phyloP scores from a whole-genome alignment of 192 early-diverging fungal species.

The Linnemannia elongata region DNA sequence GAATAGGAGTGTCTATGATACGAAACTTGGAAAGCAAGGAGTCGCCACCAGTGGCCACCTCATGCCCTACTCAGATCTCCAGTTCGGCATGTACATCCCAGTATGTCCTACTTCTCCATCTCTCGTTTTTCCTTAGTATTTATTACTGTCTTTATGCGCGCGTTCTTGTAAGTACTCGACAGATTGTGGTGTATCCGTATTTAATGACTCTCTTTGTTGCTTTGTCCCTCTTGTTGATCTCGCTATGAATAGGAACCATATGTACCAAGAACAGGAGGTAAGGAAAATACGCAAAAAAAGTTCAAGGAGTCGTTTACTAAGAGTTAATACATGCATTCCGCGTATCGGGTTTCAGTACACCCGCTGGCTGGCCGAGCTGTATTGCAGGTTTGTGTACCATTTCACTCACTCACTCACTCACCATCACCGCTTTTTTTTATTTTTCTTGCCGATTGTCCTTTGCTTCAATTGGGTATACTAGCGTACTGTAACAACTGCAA shows the following conservation, averaged over 20 bases:
- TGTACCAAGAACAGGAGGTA: constrained; percentile 42
- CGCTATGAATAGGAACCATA: constrained; percentile 26
- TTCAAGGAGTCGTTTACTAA: neutral
- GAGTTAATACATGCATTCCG: neutral
- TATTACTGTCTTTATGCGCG: neutral
- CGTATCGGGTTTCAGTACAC: neutral
- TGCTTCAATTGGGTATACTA: neutral
- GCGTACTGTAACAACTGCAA: neutral
- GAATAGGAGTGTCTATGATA: constrained; percentile 38
- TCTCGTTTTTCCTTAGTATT: neutral
- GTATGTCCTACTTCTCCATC: neutral
- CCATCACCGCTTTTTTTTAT: too few relatives aligned
- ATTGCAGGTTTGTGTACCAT: neutral
- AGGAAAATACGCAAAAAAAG: neutral
- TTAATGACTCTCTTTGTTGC: neutral
- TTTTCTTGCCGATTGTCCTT: neutral
- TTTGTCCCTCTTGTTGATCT: neutral
- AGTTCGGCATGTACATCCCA: constrained; percentile 44
- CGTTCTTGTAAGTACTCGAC: too few relatives aligned
- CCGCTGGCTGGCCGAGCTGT: neutral
- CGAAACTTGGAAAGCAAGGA: constrained; percentile 38
- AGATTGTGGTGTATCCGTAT: neutral
- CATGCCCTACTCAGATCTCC: constrained; percentile 48
- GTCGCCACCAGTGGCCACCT: constrained; percentile 43
- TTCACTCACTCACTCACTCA: neutral